Evolutionary conservation across 108 stramenopile species (phyloP), one percentile per base, ranked within the genome.

Genomic region (Stephanodiscus minutulus): DNA sequence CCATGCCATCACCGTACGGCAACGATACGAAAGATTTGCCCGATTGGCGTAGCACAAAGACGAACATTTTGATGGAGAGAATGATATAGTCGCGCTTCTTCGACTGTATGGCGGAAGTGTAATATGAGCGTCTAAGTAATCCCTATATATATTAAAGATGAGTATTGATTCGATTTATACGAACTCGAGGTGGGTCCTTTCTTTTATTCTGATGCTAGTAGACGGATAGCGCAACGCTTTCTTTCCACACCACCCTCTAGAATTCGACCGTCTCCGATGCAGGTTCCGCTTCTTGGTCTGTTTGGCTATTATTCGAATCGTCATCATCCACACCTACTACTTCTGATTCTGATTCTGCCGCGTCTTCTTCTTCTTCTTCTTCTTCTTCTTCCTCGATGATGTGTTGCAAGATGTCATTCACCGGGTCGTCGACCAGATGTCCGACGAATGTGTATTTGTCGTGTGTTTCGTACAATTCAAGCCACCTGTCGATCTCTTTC

Each of bases 361-460:
- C 20, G 65, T 39, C 70, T 21, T 59, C 77, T 5, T 50, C 54
- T 8, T 41, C 46, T 15, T 50, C 48, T 35, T 66, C 59, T 9
- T 67, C 70, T 18, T 59, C 60, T 9, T 62, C 47, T 49, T 62
- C n/a, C n/a, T n/a, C n/a, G n/a, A n/a, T n/a, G n/a, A n/a, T n/a
- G n/a, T n/a, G 61, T 66, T 79, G 66, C 54, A 79, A 61, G 57
- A 79, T 68, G 37, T 68, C 71, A 49, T 79, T 57, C 3, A 79
- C 66, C 20, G 78, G 78, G 29, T 79, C 67, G 25, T 79, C 78
- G 35, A 79, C 71, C 27, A 79, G 44, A 50, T 79, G 65, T 18
- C 91, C 91, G 31, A 92, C 83, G 50, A 83, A 86, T 28, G 79
- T 71, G 67, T 92, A 92, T 60, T 90, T 90, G 64, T 92, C 91